Evolutionary conservation across 306 rosid genomes (phyloP).

Genomic region (Gillenia trifoliata): DNA sequence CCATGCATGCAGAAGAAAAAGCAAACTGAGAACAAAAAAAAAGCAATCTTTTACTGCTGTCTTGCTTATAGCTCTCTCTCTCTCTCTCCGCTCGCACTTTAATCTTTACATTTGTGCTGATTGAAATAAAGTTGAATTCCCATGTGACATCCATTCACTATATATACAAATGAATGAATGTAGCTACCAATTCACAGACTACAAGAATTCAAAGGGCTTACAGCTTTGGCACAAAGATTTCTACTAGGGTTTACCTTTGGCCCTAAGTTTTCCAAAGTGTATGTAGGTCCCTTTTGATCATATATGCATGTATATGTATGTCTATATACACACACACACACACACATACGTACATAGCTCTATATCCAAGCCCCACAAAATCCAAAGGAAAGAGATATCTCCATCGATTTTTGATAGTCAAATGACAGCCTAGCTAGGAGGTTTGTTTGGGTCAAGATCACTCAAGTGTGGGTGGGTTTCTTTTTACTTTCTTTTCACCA

Average conservation of each 20-base stretch:
- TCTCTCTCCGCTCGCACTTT: not conserved
- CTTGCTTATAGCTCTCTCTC: slow-evolving; percentile 32
- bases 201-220: slow-evolving; percentile 51
- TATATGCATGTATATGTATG: not conserved
- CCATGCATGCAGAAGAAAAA: slow-evolving; percentile 39
- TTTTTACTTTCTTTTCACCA: slow-evolving; percentile 55
- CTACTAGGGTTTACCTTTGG: slow-evolving; percentile 53
- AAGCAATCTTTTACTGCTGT: slow-evolving; percentile 46
- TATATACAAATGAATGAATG: not conserved
- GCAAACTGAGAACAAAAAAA: slow-evolving; percentile 34
- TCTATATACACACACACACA: no score
- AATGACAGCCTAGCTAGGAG: not conserved
- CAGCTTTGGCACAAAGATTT: slow-evolving; percentile 51
- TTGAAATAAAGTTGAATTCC: slow-evolving; percentile 40
- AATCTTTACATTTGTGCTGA: slow-evolving; percentile 28
- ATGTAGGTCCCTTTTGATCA: slow-evolving; percentile 31
- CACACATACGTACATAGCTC: not conserved
- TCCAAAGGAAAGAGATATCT: slow-evolving; percentile 76
- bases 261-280: slow-evolving; percentile 51
- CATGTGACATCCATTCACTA: slow-evolving; percentile 33
- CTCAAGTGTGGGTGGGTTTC: slow-evolving; percentile 22
- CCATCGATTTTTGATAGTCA: slow-evolving; percentile 25
- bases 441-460: not conserved
- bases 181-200: slow-evolving; percentile 15
- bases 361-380: slow-evolving; percentile 56